Evolutionary conservation across 345 rosid species (phyloP).

Genomic region (Carallia brachiata): DNA sequence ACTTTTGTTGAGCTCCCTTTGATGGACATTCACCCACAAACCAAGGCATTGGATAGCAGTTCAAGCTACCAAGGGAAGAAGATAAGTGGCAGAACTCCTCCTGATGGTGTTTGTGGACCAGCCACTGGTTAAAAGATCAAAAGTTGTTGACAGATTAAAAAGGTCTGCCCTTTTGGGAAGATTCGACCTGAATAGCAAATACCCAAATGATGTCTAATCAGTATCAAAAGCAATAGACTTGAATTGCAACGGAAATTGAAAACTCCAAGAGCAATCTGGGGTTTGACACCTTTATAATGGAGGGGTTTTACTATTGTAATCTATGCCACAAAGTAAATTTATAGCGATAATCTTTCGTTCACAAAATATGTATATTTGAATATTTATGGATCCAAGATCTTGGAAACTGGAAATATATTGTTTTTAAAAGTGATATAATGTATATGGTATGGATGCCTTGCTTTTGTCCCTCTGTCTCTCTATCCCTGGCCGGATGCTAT

Average conservation of each 20-base stretch:
- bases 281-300: slow-evolving; percentile 16
- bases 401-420: slow-evolving; percentile 22
- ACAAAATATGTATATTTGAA: slow-evolving; percentile 45
- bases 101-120: slow-evolving; percentile 41
- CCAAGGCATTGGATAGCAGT: slow-evolving; percentile 14
- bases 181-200: slow-evolving; percentile 57
- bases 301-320: slow-evolving; percentile 19
- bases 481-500: not conserved
- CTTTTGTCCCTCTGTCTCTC: not conserved
- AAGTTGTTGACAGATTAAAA: slow-evolving; percentile 33
- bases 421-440: slow-evolving; percentile 25
- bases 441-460: slow-evolving; percentile 18
- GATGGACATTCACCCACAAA: slow-evolving; percentile 48
- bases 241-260: slow-evolving; percentile 38
- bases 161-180: slow-evolving; percentile 22
- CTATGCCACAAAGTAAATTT: slow-evolving; percentile 26
- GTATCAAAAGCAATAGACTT: slow-evolving; percentile 42
- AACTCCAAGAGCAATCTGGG: slow-evolving; percentile 29
- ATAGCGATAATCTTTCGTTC: slow-evolving; percentile 30
- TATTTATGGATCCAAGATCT: slow-evolving; percentile 37
- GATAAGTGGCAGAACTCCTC: slow-evolving; percentile 37
- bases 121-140: slow-evolving; percentile 38
- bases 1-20: slow-evolving; percentile 52
- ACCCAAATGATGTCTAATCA: slow-evolving; percentile 37
- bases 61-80: slow-evolving; percentile 44